Evolutionary conservation across 805 yeast species (phyloP), one percentile per base, ranked within the genome.

Genomic region (Kazachstania taianensis): DNA sequence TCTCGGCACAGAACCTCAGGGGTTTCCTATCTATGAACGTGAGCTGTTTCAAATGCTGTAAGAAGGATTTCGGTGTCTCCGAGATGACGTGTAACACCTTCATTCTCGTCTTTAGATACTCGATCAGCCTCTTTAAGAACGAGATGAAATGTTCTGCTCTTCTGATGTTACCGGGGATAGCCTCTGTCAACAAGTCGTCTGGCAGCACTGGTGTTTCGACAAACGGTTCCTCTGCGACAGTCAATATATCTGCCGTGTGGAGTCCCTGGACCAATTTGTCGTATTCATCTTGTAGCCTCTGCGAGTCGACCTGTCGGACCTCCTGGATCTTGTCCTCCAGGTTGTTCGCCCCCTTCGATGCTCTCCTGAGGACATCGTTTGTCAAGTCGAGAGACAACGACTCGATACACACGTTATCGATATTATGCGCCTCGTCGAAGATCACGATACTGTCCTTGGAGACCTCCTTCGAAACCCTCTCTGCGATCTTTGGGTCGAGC

Each of bases 371-470:
- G 7, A 85, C 75, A 46, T 89, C 96, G 48, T 86, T 94, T 0
- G 96, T 92, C 44, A 92, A 63, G 54, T 92, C 97, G 33, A 92
- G 69, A 5, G 96, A 84, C 28, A 92, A 61, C 0, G 97, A 83
- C 59, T 92, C 99, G 39, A 92, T 92, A 65, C 99, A 92, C 39
- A 92, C 99, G 67, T 92, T 92, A 68, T 92, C 98, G 38, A 92
- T 92, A 62, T 92, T 92, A 59, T 92, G 99, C 32, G 98, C 98
- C 64, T 92, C 99, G 63, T 92, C 99, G 55, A 92, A 92, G 27
- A 92, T 94, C 42, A 92, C 81, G 41, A 92, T 92, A 37, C 94
- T 73, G 52, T 92, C 97, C 46, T 86, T 84, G 14, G 94, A 82
- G 34, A 92, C 70, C 53, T 92, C 97, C 43, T 71, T 75, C 5